Base-by-base conservation (phyloP, 2,329 filamentous ascomycete species). In the Aspergillus felis region DNA sequence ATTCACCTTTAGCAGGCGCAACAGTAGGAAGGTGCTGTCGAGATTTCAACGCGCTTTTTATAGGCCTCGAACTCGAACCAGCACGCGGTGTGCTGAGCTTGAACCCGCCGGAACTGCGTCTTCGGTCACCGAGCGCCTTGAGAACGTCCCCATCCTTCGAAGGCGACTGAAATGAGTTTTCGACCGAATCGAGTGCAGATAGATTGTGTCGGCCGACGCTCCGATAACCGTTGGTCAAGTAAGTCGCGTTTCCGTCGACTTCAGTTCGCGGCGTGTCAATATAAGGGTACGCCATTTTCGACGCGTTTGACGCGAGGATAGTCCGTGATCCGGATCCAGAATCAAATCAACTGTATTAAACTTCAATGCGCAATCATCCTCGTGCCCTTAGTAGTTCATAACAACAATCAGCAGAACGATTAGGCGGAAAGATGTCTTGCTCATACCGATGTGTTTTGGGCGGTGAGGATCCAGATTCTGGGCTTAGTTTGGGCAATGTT, bases 181-280 rank as follows among this genome's bases (percentile, higher is more conserved):
- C 91, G 67, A 92, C 88, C 53, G 91, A 95, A 73, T 95, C 91
- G 69, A 95, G 86, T 22, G 72, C 72, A 27, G 75, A 76, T 20
- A 78, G 63, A 53, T 77, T 73, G 51, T 72, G 69, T 59, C 74
- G 70, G 51, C 71, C 71, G 50, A 67, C 73, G 63, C 75, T 78
- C 69, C 91, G 87, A 66, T 86, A 79, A 78, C 76, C 83, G 76
- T 75, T 86, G 80, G 74, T 85, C 61, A 95, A 81, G 74, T 88
- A 93, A 64, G 92, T 96, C 75, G 86, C 87, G 82, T 97, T 91
- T 70, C 89, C 91, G 64, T 87, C 76, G 69, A 92, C 89, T 67
- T 78, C 74, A 60, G 91, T 96, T 72, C 89, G 88, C 68, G 93
- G 93, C 66, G 92, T 95, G 76, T 94, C 89, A 76, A 96, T 82